Base-by-base conservation (phyloP, 345 rosid species). In the Odontarrhena argentea region DNA sequence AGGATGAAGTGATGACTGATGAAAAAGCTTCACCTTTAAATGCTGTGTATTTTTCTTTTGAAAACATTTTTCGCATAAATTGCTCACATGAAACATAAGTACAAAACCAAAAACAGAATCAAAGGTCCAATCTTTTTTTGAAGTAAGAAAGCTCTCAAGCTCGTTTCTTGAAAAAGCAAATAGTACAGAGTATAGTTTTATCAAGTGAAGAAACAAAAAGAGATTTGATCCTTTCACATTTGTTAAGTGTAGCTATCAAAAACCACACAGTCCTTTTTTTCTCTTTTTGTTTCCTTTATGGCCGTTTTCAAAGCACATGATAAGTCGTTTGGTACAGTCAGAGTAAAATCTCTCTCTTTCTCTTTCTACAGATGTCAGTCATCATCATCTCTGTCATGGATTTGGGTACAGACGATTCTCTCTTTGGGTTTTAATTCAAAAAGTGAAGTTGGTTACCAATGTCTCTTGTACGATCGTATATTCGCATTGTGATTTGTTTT, bases 241-340 rank as follows among this genome's bases (percentile, higher is more conserved):
- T 74, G 73, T 61, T 74, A 40, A 60, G 65, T 32, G 77, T 74
- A 46, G 77, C 77, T 74, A 67, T 74, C 63, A 53, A 12, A 15
- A 45, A 55, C 52, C 43, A 66, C 12, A 65, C 40, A 58, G 73
- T 72, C 71, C 65, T n/a, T n/a, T n/a, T n/a, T 72, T 48, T 63
- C 9, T 55, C 3, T 24, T 56, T 44, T 58, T 73, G 45, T 64
- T 57, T 58, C 36, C 69, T 74, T 73, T 67, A 46, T 67, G 73
- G 77, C 77, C 58, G 77, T 67, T 74, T 74, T 38, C 13, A n/a
- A 10, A 74, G 77, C 73, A 67, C 69, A 67, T 74, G 74, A 60
- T 74, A 30, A 38, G 15, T 60, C 18, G 60, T 50, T 47, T 50
- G 45, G 74, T 74, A 74, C 74, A 55, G 77, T 74, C 73, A 55